Conservation (phyloP, 345 rosid genomes). For the Salix dunnii region DNA sequence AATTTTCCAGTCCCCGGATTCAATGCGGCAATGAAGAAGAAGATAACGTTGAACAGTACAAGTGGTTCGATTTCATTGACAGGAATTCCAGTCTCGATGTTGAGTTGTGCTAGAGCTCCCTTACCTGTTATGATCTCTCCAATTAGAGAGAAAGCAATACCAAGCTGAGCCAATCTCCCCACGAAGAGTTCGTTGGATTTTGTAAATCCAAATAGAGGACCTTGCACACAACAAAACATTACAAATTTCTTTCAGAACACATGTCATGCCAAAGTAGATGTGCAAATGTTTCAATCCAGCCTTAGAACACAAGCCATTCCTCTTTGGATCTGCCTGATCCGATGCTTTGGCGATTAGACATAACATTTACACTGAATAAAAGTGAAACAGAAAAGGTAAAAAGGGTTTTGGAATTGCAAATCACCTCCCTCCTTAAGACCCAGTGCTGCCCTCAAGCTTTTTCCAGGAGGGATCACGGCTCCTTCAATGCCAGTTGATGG, state of each 20-base stretch:
- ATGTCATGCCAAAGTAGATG: background rate
- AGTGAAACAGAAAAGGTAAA: background rate
- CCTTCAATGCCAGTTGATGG: slow-evolving; percentile 61
- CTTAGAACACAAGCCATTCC: background rate
- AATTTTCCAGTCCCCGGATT: slow-evolving; percentile 94
- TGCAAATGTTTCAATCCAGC: background rate
- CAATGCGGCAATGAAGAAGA: slow-evolving; percentile 90
- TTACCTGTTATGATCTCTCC: slow-evolving; percentile 93
- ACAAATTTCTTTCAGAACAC: background rate
- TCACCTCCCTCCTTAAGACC: slow-evolving; percentile 93
- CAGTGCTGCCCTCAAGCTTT: slow-evolving; percentile 54
- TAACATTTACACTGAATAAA: background rate
- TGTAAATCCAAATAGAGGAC: slow-evolving; percentile 93
- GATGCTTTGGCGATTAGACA: background rate
- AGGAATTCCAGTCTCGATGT: slow-evolving; percentile 95
- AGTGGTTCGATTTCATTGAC: slow-evolving; percentile 84
- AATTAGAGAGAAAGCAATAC: slow-evolving; percentile 87
- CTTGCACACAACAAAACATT: slow-evolving; percentile 32
- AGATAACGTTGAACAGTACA: slow-evolving; percentile 76
- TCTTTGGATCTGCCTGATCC: background rate
- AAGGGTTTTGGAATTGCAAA: background rate
- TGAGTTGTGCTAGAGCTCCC: slow-evolving; percentile 94
- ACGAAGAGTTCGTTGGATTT: slow-evolving; percentile 90
- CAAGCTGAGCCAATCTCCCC: slow-evolving; percentile 93
- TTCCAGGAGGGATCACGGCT: slow-evolving; percentile 89